phyloP scores from a whole-genome alignment of 2,329 filamentous ascomycete genomes.

The Neopestalotiopsis sp. region DNA sequence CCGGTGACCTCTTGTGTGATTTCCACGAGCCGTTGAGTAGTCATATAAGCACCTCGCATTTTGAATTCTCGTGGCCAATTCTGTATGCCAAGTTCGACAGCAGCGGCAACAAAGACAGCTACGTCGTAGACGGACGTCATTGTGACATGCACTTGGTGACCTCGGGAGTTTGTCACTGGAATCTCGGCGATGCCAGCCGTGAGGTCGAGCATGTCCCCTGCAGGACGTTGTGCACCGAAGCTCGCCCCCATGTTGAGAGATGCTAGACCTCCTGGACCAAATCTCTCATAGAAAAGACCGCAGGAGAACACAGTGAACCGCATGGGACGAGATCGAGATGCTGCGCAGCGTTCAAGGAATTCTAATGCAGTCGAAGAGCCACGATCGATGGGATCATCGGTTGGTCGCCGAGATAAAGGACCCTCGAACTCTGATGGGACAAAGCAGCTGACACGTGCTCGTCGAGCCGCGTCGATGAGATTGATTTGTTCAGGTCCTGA shows the following conservation, averaged over 20 bases:
- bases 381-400: slow-evolving; percentile 64
- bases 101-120: slow-evolving; percentile 72
- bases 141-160: slow-evolving; percentile 60
- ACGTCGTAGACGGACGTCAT: slow-evolving; percentile 75
- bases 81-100: slow-evolving; percentile 63
- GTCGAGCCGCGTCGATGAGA: slow-evolving; percentile 73
- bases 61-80: slow-evolving; percentile 72
- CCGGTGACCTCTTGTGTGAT: slow-evolving; percentile 54
- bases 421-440: slow-evolving; percentile 81
- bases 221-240: slow-evolving; percentile 59
- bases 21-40: slow-evolving; percentile 62
- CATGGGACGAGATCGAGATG: slow-evolving; percentile 55
- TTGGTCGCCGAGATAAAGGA: slow-evolving; percentile 56
- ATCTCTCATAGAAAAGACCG: slow-evolving; percentile 77
- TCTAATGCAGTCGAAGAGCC: slow-evolving; percentile 59
- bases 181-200: slow-evolving; percentile 62
- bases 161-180: slow-evolving; percentile 57
- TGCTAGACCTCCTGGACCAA: slow-evolving; percentile 69
- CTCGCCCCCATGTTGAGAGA: slow-evolving; percentile 62
- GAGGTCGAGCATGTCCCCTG: slow-evolving; percentile 71
- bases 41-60: slow-evolving; percentile 71
- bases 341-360: slow-evolving; percentile 53
- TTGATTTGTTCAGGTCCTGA: slow-evolving; percentile 69
- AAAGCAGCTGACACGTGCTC: slow-evolving; percentile 69
- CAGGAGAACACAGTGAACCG: slow-evolving; percentile 75